Percentiles rank a stretch among this genome's conserved stretches.
Evolutionary conservation across 768 basidiomycete genomes (phyloP).

Genomic region (Tricholoma hemisulphureum): DNA sequence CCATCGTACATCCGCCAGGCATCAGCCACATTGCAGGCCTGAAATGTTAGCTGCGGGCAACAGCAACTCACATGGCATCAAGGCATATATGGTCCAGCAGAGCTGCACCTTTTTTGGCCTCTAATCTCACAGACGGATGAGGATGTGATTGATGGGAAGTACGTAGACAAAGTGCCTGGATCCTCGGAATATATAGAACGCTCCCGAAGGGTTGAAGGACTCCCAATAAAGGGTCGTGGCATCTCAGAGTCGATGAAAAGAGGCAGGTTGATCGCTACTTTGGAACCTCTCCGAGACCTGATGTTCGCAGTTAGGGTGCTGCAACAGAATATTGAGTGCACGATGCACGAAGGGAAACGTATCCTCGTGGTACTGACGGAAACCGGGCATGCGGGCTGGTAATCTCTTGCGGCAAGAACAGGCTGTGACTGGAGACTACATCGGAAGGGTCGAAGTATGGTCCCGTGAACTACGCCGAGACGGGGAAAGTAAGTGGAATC

Average conservation of each 20-base stretch:
- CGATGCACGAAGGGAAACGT: not conserved
- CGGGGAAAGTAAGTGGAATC: constrained; percentile 87
- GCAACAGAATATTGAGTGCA: constrained; percentile 12
- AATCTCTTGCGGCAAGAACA: constrained; percentile 93
- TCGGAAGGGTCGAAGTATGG: constrained; percentile 74
- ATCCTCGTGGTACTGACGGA: constrained; percentile 64
- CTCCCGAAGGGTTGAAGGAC: constrained; percentile 89
- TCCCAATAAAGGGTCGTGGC: constrained; percentile 84
- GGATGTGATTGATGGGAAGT: constrained; percentile 8
- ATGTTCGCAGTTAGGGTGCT: constrained; percentile 99
- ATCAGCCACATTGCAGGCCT: constrained; percentile 91
- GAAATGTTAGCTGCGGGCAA: constrained; percentile 96
- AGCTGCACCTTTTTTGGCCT: constrained; percentile 89
- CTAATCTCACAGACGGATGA: constrained; percentile 35
- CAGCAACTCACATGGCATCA: constrained; percentile 99
- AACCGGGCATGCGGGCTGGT: constrained; percentile 98
- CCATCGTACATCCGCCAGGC: constrained; percentile 94
- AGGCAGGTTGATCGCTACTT: constrained; percentile 94
- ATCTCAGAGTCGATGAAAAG: constrained; percentile 87
- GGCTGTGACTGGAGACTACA: constrained; percentile 85
- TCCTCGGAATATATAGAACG: constrained; percentile 84
- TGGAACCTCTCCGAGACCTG: constrained; percentile 82
- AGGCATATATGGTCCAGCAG: constrained; percentile 90
- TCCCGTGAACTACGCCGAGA: constrained; percentile 87
- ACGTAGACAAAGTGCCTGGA: constrained; percentile 45